phyloP scores from a whole-genome alignment of 2,329 filamentous ascomycete species.

The Orbilia quercus region DNA sequence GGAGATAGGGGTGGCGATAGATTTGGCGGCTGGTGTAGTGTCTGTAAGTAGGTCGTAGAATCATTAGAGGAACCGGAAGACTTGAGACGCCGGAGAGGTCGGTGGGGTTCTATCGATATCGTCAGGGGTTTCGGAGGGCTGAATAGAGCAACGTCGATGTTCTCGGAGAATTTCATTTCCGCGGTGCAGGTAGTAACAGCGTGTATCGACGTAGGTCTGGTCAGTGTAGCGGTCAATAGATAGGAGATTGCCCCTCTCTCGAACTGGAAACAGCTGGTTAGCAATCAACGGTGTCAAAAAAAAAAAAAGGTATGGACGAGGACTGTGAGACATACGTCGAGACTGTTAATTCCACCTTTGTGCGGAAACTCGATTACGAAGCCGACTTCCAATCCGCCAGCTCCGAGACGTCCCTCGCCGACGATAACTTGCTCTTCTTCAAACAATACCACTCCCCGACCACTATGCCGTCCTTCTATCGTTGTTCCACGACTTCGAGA shows the following conservation, averaged over 20 bases:
- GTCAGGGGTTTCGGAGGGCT: slow-evolving; percentile 79
- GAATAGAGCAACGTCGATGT: slow-evolving; percentile 83
- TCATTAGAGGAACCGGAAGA: slow-evolving; percentile 58
- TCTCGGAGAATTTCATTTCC: slow-evolving; percentile 82
- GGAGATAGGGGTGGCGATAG: slow-evolving; percentile 72
- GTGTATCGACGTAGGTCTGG: slow-evolving; percentile 85
- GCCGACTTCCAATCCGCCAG: slow-evolving; percentile 81
- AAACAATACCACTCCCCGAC: slow-evolving; percentile 82
- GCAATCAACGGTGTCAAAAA: too few species aligned
- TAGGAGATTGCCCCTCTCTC: slow-evolving; percentile 94
- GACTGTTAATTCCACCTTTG: slow-evolving; percentile 83
- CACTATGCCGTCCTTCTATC: slow-evolving; percentile 73
- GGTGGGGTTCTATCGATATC: slow-evolving; percentile 88
- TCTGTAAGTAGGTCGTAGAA: slow-evolving; percentile 55
- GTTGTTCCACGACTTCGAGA: slow-evolving; percentile 62
- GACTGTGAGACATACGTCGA: slow-evolving; percentile 77
- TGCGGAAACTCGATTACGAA: slow-evolving; percentile 75
- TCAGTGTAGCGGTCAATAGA: slow-evolving; percentile 87
- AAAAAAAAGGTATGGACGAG: slow-evolving; percentile 17
- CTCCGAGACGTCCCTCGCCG: slow-evolving; percentile 78
- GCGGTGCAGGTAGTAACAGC: slow-evolving; percentile 82
- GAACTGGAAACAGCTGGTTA: slow-evolving; percentile 71
- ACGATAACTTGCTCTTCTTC: slow-evolving; percentile 84
- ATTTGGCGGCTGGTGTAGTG: slow-evolving; percentile 68
- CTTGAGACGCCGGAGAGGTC: slow-evolving; percentile 64